These are phyloP conservation scores for Penicillium lagena DNA, from an alignment of 495 filamentous ascomycete species.

Conservation along the genomic window DNA sequence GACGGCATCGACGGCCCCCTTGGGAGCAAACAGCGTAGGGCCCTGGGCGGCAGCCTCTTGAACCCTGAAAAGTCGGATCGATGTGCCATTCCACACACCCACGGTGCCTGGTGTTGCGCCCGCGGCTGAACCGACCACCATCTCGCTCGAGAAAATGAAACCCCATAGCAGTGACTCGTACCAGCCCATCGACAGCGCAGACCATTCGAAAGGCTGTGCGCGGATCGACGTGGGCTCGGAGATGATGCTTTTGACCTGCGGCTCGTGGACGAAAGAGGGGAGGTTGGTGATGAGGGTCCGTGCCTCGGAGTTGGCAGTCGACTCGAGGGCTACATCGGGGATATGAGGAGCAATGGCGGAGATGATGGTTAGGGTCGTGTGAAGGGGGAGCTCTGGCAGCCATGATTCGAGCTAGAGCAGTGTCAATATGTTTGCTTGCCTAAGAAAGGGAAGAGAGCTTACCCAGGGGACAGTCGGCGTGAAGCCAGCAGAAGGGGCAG, in stretches of 20 bases:
- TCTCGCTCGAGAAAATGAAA: slow-evolving; percentile 88
- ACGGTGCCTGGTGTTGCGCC: slow-evolving; percentile 60
- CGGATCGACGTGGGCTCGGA: slow-evolving; percentile 65
- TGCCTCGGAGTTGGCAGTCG: slow-evolving; percentile 27
- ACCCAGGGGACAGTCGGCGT: slow-evolving; percentile 72
- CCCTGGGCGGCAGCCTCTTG: slow-evolving; percentile 76
- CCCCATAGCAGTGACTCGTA: slow-evolving; percentile 93
- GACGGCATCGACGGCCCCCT: slow-evolving; percentile 92
- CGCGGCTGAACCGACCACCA: slow-evolving; percentile 63
- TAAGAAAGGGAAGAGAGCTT: slow-evolving; percentile 16
- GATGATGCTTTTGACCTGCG: slow-evolving; percentile 52
- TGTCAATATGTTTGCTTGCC: slow-evolving; percentile 3
- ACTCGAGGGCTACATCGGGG: slow-evolving; percentile 31
- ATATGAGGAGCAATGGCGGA: slow-evolving; percentile 45
- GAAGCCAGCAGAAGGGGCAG: slow-evolving; percentile 53
- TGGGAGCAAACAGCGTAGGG: slow-evolving; percentile 72
- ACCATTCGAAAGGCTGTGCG: slow-evolving; percentile 94
- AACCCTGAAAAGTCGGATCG: slow-evolving; percentile 81
- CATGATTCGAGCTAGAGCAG: slow-evolving; percentile 76
- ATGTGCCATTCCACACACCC: slow-evolving; percentile 93
- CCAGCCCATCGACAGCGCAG: slow-evolving; percentile 86
- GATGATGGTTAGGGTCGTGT: slow-evolving; percentile 80
- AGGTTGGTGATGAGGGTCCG: slow-evolving; percentile 40
- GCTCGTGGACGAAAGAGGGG: slow-evolving; percentile 59
- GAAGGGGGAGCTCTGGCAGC: slow-evolving; percentile 86